Base-by-base conservation (phyloP, 768 basidiomycete genomes). In the Inosperma sp. region DNA sequence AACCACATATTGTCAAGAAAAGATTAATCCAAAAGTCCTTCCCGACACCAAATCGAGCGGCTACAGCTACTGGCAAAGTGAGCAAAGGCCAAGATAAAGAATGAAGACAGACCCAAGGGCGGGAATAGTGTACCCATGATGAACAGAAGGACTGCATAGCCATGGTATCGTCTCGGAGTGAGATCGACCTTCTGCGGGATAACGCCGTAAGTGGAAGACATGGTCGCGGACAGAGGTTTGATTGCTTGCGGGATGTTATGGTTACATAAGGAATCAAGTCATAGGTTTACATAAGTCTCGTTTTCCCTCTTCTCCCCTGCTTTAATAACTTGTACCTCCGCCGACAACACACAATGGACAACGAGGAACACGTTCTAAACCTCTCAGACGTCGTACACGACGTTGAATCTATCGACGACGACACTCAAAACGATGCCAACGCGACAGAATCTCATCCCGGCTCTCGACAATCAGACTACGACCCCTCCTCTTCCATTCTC, bases 11-110 rank as follows among this genome's bases (percentile, higher is more conserved):
- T n/a, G 90, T 93, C 29, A 94, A 69, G 57, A 95, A 63, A 4
- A 91, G 66, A 68, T 96, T 96, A 60, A 96, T 70, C 81, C 85
- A 94, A 71, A 96, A 94, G 65, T 97, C 94, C 48, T 72, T 72
- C 12, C 91, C 93, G 59, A 95, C 81, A 25, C 94, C 94, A 64
- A 97, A 97, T 50, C 94, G 79, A 19, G 91, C 86, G 5, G 92
- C 93, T 25, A 96, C 93, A 53, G 94, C 93, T 96, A 63, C 3
- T 56, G 19, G n/a, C 29, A 45, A 17, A 25, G 45, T 21, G 26
- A 51, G 25, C 30, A 31, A 34, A 40, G 39, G 31, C 31, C 43
- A 33, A 37, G 30, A 21, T 23, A 49, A 6, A 22, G 36, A 21
- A 31, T 34, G 40, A 19, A 17, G 13, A 64, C 79, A 47, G 41